Evolutionary conservation across 108 stramenopile genomes (phyloP), one percentile per base, ranked within the genome.

Genomic region (Bacterosira constricta): DNA sequence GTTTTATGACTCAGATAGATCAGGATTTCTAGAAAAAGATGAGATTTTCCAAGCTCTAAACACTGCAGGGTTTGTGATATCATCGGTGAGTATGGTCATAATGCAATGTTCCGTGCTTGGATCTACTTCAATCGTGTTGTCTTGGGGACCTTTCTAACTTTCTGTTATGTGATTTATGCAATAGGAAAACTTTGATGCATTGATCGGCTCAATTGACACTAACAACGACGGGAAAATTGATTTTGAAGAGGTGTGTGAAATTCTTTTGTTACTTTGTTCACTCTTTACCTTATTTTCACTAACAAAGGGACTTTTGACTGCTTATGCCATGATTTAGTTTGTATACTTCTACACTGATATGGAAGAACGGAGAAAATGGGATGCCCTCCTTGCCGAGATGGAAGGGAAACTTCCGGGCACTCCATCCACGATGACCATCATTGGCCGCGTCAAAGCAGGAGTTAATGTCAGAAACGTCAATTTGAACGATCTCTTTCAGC

Each of bases 401-500:
- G 52, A 73, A 61, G 81, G 63, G 31, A 80, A 52, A 21, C 39
- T 42, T 55, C 50, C 62, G 4, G 63, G 72, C 20, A 42, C 53
- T 12, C 71, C 78, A 18, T 83, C 79, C 36, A 92, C 91, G 20
- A 85, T 95, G 80, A 92, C 92, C 41, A 84, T 95, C 15, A 92
- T 95, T 69, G 94, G 94, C 11, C 82, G 94, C 12, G 90, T 84
- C 36, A 92, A 90, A 74, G 86, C 94, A 10, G 91, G 94, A 8
- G 82, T 90, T 10, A 91, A 92, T 49, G 75, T 89, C 45, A 86
- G 90, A 29, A 64, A 81, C 21, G 90, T 96, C 37, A 91, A 92
- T 71, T 77, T 96, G 69, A 88, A 89, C 51, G 82, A 83, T 35
- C 77, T 96, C 3, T 82, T 96, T 41, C 87, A 90, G 61, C 52